phyloP scores from a whole-genome alignment of 352 stramenopile genomes.

The Pythium aphanidermatum region DNA sequence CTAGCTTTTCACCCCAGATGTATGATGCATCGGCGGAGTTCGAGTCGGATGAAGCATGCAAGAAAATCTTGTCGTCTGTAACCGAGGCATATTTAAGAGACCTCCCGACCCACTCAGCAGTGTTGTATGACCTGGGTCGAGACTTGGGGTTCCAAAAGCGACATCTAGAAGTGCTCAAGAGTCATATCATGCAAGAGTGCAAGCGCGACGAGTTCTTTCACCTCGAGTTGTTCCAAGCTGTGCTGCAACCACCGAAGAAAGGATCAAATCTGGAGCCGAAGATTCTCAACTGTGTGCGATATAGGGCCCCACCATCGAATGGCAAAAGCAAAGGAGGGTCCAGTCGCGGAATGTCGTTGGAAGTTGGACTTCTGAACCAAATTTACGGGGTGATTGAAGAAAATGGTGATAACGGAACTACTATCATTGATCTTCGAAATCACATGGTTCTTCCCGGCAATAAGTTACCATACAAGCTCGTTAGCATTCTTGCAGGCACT shows the following conservation, averaged over 20 bases:
- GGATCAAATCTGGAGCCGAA: constrained; percentile 46
- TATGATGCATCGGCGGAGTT: constrained; percentile 68
- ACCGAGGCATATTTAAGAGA: constrained; percentile 57
- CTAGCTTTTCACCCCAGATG: constrained; percentile 53
- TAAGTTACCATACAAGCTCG: constrained; percentile 75
- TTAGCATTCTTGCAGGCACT: constrained; percentile 54
- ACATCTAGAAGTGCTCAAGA: constrained; percentile 56
- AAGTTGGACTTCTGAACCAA: constrained; percentile 57
- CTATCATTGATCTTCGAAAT: constrained; percentile 71
- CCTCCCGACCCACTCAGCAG: constrained; percentile 49
- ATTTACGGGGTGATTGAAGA: constrained; percentile 74
- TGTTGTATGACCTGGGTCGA: constrained; percentile 62
- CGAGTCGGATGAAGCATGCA: constrained; percentile 76
- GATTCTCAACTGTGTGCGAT: constrained; percentile 77
- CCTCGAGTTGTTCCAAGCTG: constrained; percentile 70
- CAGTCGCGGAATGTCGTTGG: constrained; percentile 44
- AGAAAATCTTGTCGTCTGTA: constrained; percentile 48
- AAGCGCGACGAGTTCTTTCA: constrained; percentile 53
- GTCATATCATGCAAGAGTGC: constrained; percentile 60
- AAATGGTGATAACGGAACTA: constrained; percentile 49
- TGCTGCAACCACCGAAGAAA: constrained; percentile 52
- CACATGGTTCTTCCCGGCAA: constrained; percentile 61
- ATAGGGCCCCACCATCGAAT: constrained; percentile 28
- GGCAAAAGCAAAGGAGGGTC: background rate
- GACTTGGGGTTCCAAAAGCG: constrained; percentile 66